Percentiles rank a stretch among this genome's conserved stretches.
Conservation (phyloP, 2,329 filamentous ascomycete genomes). For the Macrophomina phaseolina region DNA sequence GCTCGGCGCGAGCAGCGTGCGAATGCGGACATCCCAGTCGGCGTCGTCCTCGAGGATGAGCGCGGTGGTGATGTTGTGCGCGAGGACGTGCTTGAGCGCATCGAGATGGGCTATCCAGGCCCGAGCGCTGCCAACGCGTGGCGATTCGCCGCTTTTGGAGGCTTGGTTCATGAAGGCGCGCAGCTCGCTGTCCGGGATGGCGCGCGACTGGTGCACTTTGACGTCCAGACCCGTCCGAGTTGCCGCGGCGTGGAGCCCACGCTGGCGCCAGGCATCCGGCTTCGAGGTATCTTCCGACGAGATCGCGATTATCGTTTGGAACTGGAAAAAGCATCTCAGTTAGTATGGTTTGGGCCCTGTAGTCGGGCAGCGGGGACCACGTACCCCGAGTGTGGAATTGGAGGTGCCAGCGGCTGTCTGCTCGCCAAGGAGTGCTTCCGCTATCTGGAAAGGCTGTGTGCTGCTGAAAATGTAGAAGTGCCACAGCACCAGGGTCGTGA, state of each 20-base stretch:
- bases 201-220: conserved; percentile 17
- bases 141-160: conserved; percentile 1
- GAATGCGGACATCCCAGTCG: conserved; percentile 35
- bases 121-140: conserved; percentile 10
- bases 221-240: conserved; percentile 20
- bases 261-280: conserved; percentile 25
- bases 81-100: conserved; percentile 19
- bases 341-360: neutral
- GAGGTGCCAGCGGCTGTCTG: neutral
- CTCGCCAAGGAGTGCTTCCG: neutral
- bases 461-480: conserved; percentile 17
- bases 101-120: conserved; percentile 27
- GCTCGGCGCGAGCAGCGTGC: conserved; percentile 29
- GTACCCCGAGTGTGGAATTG: conserved; percentile 25
- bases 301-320: conserved; percentile 26
- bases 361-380: neutral
- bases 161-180: conserved; percentile 6
- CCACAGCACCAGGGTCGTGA: conserved; percentile 10
- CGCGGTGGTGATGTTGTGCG: conserved; percentile 28
- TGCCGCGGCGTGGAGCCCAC: conserved; percentile 19
- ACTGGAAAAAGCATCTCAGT: neutral
- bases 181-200: conserved; percentile 17
- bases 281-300: conserved; percentile 21
- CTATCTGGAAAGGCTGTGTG: conserved; percentile 11
- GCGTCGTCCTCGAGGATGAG: conserved; percentile 35